Evolutionary conservation across 495 filamentous ascomycete genomes (phyloP).

Genomic region (Viridothelium virens): DNA sequence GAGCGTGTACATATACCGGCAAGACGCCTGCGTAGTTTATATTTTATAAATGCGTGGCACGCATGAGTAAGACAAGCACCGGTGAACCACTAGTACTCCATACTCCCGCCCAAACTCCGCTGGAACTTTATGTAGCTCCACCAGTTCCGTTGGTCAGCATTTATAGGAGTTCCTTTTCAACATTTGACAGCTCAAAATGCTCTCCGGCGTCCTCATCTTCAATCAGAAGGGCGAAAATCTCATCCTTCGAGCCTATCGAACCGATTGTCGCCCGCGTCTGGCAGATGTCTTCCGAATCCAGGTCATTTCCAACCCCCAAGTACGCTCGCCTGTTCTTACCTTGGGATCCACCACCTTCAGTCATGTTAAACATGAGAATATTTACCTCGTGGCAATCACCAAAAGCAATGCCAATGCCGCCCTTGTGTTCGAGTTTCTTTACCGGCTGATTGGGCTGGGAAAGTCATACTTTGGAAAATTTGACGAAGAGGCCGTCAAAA

Average conservation of each 20-base stretch:
- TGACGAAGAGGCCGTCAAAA: conserved; percentile 99
- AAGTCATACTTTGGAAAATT: conserved; percentile 98
- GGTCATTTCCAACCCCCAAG: conserved; percentile 97
- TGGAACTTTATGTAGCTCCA: too few species aligned
- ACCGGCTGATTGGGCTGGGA: conserved; percentile 80
- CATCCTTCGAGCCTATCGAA: conserved; percentile 96
- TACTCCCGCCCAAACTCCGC: too few species aligned
- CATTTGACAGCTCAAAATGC: conserved; percentile 46
- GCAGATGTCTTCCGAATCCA: conserved; percentile 99
- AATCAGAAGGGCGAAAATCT: conserved; percentile 99
- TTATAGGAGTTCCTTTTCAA: background rate
- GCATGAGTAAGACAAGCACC: too few species aligned
- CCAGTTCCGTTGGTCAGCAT: too few species aligned
- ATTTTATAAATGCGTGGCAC: too few species aligned
- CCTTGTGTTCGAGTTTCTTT: conserved; percentile 96
- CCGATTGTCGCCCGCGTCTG: conserved; percentile 91
- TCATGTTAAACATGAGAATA: conserved; percentile 99
- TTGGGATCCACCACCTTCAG: conserved; percentile 97
- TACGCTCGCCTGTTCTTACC: conserved; percentile 94
- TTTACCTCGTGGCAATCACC: conserved; percentile 94
- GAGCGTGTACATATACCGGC: too few species aligned
- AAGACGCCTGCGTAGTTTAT: too few species aligned
- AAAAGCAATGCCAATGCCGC: conserved; percentile 99
- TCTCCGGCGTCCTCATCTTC: conserved; percentile 94
- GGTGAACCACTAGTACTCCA: too few species aligned